Conservation (phyloP, 805 yeast species). For the Danielia reshetovae region DNA sequence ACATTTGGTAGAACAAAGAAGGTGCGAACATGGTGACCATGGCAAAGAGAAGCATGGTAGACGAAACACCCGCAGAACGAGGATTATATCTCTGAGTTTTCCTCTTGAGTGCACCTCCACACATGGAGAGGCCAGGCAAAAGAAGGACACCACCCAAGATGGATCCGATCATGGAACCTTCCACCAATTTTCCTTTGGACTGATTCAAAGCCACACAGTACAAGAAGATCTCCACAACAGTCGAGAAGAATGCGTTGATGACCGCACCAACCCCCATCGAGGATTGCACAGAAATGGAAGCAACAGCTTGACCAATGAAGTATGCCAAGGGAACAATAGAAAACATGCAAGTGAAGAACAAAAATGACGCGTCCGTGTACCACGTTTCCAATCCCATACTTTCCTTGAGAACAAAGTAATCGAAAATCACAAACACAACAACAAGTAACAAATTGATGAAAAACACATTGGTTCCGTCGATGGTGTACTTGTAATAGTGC, state of each 20-base stretch:
- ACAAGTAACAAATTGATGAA: slow-evolving; percentile 78
- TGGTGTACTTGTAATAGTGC: slow-evolving; percentile 93
- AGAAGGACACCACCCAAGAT: slow-evolving; percentile 87
- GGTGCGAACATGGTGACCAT: slow-evolving; percentile 91
- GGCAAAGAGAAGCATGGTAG: slow-evolving; percentile 91
- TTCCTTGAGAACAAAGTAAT: slow-evolving; percentile 62
- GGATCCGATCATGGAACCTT: slow-evolving; percentile 93
- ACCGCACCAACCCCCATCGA: slow-evolving; percentile 99
- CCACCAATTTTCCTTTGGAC: slow-evolving; percentile 83
- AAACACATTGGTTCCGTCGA: slow-evolving; percentile 93
- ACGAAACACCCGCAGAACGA: slow-evolving; percentile 92
- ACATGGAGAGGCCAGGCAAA: slow-evolving; percentile 94
- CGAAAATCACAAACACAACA: slow-evolving; percentile 78
- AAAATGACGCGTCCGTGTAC: slow-evolving; percentile 57
- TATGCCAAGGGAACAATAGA: slow-evolving; percentile 93
- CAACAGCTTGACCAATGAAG: slow-evolving; percentile 98
- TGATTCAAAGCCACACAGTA: slow-evolving; percentile 89
- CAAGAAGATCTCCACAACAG: slow-evolving; percentile 87
- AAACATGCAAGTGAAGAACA: slow-evolving; percentile 72
- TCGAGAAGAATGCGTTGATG: slow-evolving; percentile 94
- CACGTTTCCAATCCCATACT: slow-evolving; percentile 31
- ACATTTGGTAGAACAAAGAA: slow-evolving; percentile 81
- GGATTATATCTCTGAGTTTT: slow-evolving; percentile 96
- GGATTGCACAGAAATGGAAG: slow-evolving; percentile 96
- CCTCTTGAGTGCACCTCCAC: slow-evolving; percentile 90